Evolutionary conservation across 768 basidiomycete genomes (phyloP).

Genomic region (Suillus clintonianus): DNA sequence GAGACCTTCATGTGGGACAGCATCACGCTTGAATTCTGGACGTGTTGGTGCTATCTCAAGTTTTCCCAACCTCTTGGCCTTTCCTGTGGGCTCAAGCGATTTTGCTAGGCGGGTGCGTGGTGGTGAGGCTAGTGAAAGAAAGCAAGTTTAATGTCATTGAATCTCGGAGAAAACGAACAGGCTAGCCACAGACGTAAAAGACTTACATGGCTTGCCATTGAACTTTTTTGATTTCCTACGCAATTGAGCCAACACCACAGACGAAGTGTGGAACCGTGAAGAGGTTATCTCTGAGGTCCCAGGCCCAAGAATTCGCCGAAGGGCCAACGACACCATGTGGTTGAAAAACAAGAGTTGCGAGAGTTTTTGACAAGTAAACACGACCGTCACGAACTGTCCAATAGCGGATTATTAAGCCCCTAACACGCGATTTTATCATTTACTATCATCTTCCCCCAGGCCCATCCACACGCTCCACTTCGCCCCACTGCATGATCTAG

Average conservation of each 20-base stretch:
- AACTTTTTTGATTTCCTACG: not conserved
- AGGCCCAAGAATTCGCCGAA: not conserved
- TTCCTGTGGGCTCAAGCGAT: slow-evolving; percentile 28
- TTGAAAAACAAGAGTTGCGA: not conserved
- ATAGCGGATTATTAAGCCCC: not conserved
- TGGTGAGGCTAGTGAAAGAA: not conserved
- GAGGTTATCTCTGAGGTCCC: not conserved
- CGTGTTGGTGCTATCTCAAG: slow-evolving; percentile 25
- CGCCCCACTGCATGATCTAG: too few species aligned
- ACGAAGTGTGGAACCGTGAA: not conserved
- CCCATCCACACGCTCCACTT: too few species aligned
- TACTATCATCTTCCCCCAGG: too few species aligned
- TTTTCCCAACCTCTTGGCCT: slow-evolving; percentile 25
- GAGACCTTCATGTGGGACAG: slow-evolving; percentile 19
- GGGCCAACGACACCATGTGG: not conserved
- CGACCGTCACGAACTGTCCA: not conserved
- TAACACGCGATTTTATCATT: too few species aligned
- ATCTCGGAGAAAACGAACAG: not conserved
- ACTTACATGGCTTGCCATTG: not conserved
- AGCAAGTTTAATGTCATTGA: not conserved
- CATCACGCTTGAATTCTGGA: slow-evolving; percentile 17
- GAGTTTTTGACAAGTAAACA: not conserved
- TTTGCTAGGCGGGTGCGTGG: slow-evolving; percentile 22
- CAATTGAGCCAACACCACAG: not conserved
- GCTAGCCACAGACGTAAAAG: not conserved